Evolutionary conservation across 192 early-diverging fungal genomes (phyloP), one percentile per base, ranked within the genome.

Genomic region (Coemansia sp.): DNA sequence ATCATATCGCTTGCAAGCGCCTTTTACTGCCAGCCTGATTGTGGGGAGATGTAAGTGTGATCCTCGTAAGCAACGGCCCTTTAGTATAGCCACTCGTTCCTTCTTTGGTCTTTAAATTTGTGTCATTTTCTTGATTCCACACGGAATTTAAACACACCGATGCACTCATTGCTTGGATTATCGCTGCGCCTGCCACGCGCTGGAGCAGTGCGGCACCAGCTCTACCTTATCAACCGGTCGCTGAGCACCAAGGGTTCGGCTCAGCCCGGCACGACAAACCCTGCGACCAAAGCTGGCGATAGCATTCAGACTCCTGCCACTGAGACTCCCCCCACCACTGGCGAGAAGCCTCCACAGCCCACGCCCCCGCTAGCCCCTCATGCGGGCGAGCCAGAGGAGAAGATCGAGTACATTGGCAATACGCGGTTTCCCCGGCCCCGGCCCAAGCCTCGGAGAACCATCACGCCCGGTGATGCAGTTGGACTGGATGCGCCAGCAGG

Each of bases 391-490:
- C 48, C 43, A 48, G 59, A 57, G 21, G 71, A 73, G 34, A 74
- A 71, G 60, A 80, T 80, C 62, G 77, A 80, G 50, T 80, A 80
- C 35, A 74, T 80, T 62, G 77, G 77, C 65, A 80, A 80, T 59
- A 80, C 77, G 9, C 68, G 69, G 59, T 80, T 80, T 57, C 77
- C 77, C 10, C 69, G 69, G 59, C 67, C 71, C 2, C 72, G 77
- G 21, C 62, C 74, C 57, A 82, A 77, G 64, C 79, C 79, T 20
- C 66, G 74, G 18, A 69, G 64, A 51, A 80, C 70, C 33, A 77
- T 84, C 53, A 69, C 66, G 33, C 74, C 83, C 0, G 83, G 83
- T 31, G 65, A 76, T 39, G 77, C 83, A 0, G 65, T 84, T 3
- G 83, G 83, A 3, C 83, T 80, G 60, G 36, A 45, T 23, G 35